These are phyloP conservation scores for Protomyces inundatus DNA, from an alignment of 1,139 yeast genomes.

Conservation along the genomic window DNA sequence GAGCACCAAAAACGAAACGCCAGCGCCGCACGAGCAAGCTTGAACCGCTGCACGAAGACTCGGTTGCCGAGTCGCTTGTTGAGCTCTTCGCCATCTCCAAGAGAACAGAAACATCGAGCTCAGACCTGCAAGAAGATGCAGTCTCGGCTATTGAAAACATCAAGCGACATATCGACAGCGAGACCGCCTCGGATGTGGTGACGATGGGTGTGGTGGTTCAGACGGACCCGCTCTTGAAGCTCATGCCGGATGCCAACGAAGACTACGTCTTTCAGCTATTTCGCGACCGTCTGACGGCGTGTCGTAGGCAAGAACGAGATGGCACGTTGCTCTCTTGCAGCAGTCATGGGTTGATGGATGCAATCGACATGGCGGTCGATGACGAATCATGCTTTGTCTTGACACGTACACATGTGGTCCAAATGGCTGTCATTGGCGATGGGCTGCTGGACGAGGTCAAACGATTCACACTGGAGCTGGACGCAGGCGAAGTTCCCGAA, in stretches of 20 bases:
- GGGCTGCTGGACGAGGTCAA: neutral
- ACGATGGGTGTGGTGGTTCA: constrained; percentile 3
- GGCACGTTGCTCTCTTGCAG: neutral
- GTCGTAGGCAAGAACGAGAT: neutral
- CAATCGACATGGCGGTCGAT: neutral
- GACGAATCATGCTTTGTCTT: neutral
- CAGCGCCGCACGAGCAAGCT: constrained; percentile 11
- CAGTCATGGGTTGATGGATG: neutral
- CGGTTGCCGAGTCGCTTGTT: constrained; percentile 11
- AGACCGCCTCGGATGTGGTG: constrained; percentile 5
- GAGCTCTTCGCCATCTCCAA: constrained; percentile 10
- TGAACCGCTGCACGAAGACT: constrained; percentile 8
- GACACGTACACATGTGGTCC: neutral
- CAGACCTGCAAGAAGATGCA: neutral
- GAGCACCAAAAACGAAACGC: constrained; percentile 7
- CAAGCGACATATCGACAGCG: constrained; percentile 1
- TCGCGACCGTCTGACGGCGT: neutral
- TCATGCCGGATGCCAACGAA: neutral
- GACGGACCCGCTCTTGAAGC: constrained; percentile 1
- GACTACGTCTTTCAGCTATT: constrained; percentile 3
- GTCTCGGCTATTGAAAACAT: neutral
- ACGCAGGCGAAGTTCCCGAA: neutral
- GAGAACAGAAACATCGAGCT: neutral
- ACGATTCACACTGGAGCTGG: neutral
- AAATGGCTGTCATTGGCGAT: neutral